These are phyloP conservation scores for Fusarium sp. DNA, from an alignment of 2,329 filamentous ascomycete species.

Conservation along the genomic window DNA sequence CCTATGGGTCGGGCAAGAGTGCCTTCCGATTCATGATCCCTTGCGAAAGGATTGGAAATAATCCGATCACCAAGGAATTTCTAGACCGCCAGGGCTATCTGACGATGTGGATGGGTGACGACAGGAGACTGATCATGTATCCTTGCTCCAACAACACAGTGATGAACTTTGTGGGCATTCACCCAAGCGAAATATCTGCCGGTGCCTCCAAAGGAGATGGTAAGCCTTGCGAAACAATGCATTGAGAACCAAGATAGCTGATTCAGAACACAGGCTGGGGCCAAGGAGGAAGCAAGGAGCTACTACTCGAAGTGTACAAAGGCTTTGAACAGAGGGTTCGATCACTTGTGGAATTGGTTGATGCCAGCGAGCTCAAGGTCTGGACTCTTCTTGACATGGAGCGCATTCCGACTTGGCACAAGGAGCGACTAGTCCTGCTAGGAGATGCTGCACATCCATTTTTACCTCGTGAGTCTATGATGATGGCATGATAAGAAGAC, in stretches of 20 bases:
- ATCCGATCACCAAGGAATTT: conserved; percentile 32
- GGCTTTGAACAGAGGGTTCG: conserved; percentile 57
- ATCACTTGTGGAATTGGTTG: conserved; percentile 56
- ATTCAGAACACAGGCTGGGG: conserved; percentile 53
- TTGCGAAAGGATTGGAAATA: conserved; percentile 47
- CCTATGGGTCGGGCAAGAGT: conserved; percentile 63
- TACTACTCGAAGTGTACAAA: conserved; percentile 53
- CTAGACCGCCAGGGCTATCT: conserved; percentile 20
- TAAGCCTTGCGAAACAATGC: rapidly evolving
- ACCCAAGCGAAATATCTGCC: conserved; percentile 50
- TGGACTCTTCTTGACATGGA: conserved; percentile 75
- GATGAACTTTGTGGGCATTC: conserved; percentile 65
- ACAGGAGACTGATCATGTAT: conserved; percentile 61
- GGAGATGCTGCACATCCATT: conserved; percentile 79
- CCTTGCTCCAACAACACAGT: conserved; percentile 57
- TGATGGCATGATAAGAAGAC: not conserved
- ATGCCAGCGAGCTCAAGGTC: conserved; percentile 61
- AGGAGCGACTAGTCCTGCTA: conserved; percentile 66
- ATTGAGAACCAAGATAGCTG: not conserved
- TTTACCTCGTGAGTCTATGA: conserved; percentile 55
- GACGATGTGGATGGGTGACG: conserved; percentile 55
- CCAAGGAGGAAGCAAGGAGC: conserved; percentile 49
- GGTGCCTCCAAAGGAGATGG: conserved; percentile 17
- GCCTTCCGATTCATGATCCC: conserved; percentile 68
- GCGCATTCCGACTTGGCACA: conserved; percentile 65